Evolutionary conservation across 2,329 filamentous ascomycete species (phyloP).

Genomic region (Aspergillus novoparasiticus): DNA sequence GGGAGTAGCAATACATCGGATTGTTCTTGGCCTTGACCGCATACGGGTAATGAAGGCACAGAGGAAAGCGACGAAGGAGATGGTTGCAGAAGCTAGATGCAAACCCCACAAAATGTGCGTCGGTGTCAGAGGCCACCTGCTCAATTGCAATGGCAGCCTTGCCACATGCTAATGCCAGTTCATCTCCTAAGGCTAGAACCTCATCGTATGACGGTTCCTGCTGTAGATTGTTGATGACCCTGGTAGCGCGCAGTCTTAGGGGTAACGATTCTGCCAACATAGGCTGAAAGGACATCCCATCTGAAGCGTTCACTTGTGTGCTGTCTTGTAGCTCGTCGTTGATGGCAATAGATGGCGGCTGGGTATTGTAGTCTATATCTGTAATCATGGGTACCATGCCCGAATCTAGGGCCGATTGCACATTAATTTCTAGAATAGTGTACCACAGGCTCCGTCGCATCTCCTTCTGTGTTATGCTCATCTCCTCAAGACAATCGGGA

Average conservation of each 20-base stretch:
- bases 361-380: slow-evolving; percentile 35
- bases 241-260: slow-evolving; percentile 15
- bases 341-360: slow-evolving; percentile 24
- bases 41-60: slow-evolving; percentile 27
- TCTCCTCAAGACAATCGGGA: slow-evolving; percentile 25
- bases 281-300: neutral
- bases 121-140: neutral
- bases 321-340: slow-evolving; percentile 16
- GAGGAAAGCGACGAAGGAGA: slow-evolving; percentile 22
- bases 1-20: slow-evolving; percentile 29
- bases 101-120: slow-evolving; percentile 9
- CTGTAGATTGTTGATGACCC: slow-evolving; percentile 26
- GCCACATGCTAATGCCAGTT: slow-evolving; percentile 17
- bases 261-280: slow-evolving; percentile 19
- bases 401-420: slow-evolving; percentile 35
- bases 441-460: slow-evolving; percentile 37
- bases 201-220: slow-evolving; percentile 23
- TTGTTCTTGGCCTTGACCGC: slow-evolving; percentile 26
- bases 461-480: slow-evolving; percentile 24
- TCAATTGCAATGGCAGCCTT: slow-evolving; percentile 4
- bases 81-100: slow-evolving; percentile 21
- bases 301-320: neutral
- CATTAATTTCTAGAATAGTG: slow-evolving; percentile 37
- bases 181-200: slow-evolving; percentile 21
- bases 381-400: slow-evolving; percentile 33